A percentile compares a stretch with the other conserved stretches of the same genome.
These are phyloP conservation scores for Paracorniculantispora psalliotae DNA, from an alignment of 2,329 filamentous ascomycete species.

Conservation along the genomic window DNA sequence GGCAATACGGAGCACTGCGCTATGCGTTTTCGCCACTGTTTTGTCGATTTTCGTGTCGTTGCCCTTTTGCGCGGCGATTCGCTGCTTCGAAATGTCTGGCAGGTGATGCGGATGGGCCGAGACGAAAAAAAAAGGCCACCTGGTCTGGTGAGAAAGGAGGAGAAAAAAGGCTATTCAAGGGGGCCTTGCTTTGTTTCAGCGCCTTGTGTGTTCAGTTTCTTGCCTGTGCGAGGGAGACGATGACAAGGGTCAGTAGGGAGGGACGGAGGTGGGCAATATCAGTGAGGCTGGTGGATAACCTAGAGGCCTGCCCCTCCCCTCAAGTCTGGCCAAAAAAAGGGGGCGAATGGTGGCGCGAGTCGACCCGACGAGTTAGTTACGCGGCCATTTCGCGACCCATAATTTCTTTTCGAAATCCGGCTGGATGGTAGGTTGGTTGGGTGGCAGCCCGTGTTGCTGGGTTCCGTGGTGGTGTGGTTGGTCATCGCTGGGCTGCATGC, in stretches of 20 bases:
- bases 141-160: neutral
- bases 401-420: conserved; percentile 9
- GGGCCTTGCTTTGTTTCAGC: conserved; percentile 19
- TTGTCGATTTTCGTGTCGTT: neutral
- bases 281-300: conserved; percentile 19
- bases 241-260: conserved; percentile 17
- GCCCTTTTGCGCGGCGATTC: neutral
- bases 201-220: conserved; percentile 12
- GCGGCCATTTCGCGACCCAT: conserved; percentile 13
- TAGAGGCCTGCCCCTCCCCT: neutral
- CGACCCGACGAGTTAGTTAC: conserved; percentile 3
- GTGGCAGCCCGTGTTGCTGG: neutral
- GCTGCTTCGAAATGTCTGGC: neutral
- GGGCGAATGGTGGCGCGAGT: conserved; percentile 11
- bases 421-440: neutral
- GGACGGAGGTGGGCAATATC: conserved; percentile 23
- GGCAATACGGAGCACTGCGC: neutral
- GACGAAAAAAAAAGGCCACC: conserved; percentile 6
- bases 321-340: neutral
- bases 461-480: neutral
- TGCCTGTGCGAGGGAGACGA: conserved; percentile 18
- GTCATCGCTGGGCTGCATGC: neutral
- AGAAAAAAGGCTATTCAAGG: neutral
- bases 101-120: neutral
- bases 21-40: neutral